A percentile compares a stretch with the other conserved stretches of the same genome.
These are phyloP conservation scores for Entomortierella chlamydospora DNA, from an alignment of 192 early-diverging fungal species.

Conservation along the genomic window DNA sequence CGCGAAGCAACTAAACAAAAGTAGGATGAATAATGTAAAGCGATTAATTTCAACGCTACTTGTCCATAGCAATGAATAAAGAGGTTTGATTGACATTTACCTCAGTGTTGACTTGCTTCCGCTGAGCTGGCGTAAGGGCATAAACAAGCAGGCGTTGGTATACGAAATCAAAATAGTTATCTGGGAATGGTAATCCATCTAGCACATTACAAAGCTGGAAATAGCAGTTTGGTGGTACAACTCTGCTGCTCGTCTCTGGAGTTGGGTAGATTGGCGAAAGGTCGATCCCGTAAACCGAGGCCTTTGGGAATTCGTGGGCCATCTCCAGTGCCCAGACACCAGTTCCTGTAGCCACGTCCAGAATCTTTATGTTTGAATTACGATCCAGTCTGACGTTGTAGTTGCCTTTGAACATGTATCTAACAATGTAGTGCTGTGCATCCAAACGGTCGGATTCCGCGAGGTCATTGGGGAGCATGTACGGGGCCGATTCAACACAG, in stretches of 20 bases:
- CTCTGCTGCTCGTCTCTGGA: neutral
- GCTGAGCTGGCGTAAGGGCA: constrained; percentile 16
- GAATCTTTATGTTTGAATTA: neutral
- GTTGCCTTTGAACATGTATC: constrained; percentile 36
- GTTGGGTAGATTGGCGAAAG: constrained; percentile 38
- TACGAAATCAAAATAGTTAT: constrained; percentile 47
- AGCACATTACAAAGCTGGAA: constrained; percentile 32
- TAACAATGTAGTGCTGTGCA: constrained; percentile 55
- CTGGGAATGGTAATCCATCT: constrained; percentile 36
- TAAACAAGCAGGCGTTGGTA: constrained; percentile 4
- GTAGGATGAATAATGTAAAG: neutral
- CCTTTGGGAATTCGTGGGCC: constrained; percentile 47
- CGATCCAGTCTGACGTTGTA: constrained; percentile 25
- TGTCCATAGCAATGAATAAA: too few relatives aligned
- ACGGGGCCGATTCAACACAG: constrained; percentile 15
- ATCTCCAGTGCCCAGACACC: constrained; percentile 53
- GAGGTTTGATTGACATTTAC: too few relatives aligned
- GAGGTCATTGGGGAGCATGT: constrained; percentile 28
- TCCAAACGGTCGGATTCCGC: constrained; percentile 56
- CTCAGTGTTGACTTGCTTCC: constrained; percentile 14
- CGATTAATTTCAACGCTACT: too few relatives aligned
- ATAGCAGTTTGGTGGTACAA: constrained; percentile 17
- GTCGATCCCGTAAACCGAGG: constrained; percentile 49
- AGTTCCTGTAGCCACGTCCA: constrained; percentile 23
- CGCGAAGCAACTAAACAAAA: constrained; percentile 48